Evolutionary conservation across 352 stramenopile species (phyloP).

Genomic region (Phytophthora fragariae): DNA sequence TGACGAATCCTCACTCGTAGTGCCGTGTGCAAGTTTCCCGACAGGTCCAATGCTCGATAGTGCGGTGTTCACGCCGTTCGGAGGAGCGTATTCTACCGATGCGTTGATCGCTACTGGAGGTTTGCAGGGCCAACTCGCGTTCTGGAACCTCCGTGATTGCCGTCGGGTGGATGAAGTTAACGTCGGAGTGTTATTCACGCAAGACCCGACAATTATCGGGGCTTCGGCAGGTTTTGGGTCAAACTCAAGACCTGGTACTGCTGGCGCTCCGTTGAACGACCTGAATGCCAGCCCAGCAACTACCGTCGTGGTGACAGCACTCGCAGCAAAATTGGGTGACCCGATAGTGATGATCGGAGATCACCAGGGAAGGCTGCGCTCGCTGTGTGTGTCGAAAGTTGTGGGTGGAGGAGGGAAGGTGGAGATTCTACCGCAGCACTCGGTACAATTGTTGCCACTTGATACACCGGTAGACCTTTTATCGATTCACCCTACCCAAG

Average conservation of each 20-base stretch:
- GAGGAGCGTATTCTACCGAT: conserved; percentile 53
- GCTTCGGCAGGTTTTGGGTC: neutral
- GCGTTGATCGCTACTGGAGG: conserved; percentile 65
- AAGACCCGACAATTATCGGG: conserved; percentile 20
- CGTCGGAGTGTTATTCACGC: conserved; percentile 52
- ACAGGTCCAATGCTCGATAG: conserved; percentile 54
- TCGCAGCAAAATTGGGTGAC: conserved; percentile 57
- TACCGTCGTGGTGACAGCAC: conserved; percentile 49
- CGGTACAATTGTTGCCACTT: conserved; percentile 47
- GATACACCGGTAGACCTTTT: conserved; percentile 58
- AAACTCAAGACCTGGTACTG: conserved; percentile 29
- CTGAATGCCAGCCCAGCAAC: neutral
- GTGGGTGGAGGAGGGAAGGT: conserved; percentile 51
- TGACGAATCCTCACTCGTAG: conserved; percentile 44
- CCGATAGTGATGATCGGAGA: conserved; percentile 74
- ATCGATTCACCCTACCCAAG: conserved; percentile 64
- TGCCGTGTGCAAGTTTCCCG: conserved; percentile 59
- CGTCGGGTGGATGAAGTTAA: conserved; percentile 47
- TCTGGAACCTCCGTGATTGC: conserved; percentile 67
- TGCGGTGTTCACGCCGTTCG: conserved; percentile 62
- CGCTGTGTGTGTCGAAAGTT: conserved; percentile 59
- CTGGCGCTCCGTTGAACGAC: conserved; percentile 5
- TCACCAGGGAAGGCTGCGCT: conserved; percentile 62
- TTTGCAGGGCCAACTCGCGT: conserved; percentile 46
- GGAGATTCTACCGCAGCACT: conserved; percentile 75